Evolutionary conservation across 2,329 filamentous ascomycete genomes (phyloP), one percentile per base, ranked within the genome.

Genomic region (Cercospora brassicicola): DNA sequence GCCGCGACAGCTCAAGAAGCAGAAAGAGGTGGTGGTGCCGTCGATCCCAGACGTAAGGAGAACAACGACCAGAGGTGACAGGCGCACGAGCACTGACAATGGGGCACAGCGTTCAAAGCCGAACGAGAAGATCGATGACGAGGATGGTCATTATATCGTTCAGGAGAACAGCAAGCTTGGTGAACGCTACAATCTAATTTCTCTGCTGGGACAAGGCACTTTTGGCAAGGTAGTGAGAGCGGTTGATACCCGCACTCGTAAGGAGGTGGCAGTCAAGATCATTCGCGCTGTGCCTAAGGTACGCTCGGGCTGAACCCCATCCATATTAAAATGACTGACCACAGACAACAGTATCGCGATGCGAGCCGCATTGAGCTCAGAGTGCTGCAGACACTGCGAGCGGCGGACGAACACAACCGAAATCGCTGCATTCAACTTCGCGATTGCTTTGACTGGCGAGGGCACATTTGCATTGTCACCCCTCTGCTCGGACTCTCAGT

Each of bases 161-260:
- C 89, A 91, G 1, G 91, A 94, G 31, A 92, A 97, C 73, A 91
- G 91, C 10, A 88, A 92, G 68, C 84, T 99, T 62, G 97, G 95
- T 13, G 89, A 95, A 55, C 87, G 93, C 87, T 99, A 98, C 80
- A 89, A 91, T 82, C 94, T 99, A 74, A 85, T 91, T 69, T 93
- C 93, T 74, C 86, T 98, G 30, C 89, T 99, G 11, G 95, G 95
- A 23, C 95, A 99, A 81, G 95, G 95, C 71, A 99, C 95, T 0
- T 99, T 99, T 78, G 95, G 95, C 77, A 99, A 99, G 80, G 95
- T 99, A 15, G 95, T 99, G 18, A 91, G 97, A 80, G 95, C 95
- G 62, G 90, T 88, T 74, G 95, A 99, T 78, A 88, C 88, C 69
- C 87, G 87, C 75, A 89, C 89, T 71, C 90, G 90, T 68, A 86